Conservation (phyloP, 805 yeast species). For the Myxozyma neotropica region DNA sequence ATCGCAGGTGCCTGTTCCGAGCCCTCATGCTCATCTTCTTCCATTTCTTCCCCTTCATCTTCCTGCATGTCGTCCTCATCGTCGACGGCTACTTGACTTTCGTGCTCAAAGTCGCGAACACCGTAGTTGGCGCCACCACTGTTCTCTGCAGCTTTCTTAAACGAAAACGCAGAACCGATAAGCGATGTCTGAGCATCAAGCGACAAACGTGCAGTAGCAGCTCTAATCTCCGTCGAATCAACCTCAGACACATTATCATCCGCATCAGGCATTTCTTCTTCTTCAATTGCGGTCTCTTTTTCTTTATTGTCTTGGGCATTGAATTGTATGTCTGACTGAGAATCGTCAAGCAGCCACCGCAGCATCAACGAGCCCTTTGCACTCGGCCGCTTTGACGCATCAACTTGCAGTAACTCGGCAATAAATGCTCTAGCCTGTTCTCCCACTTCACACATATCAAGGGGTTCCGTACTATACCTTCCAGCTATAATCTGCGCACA, state of each 20-base stretch:
- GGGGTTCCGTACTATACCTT: conserved; percentile 64
- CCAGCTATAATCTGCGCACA: conserved; percentile 77
- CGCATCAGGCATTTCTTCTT: conserved; percentile 30
- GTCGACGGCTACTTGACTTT: neutral
- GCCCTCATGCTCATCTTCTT: neutral
- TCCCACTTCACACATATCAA: conserved; percentile 67
- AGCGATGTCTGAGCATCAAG: conserved; percentile 2
- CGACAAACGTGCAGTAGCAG: conserved; percentile 5
- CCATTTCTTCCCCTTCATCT: conserved; percentile 29
- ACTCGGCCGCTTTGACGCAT: conserved; percentile 70
- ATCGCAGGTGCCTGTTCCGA: neutral
- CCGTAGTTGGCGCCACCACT: neutral
- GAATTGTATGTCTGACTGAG: too few species aligned
- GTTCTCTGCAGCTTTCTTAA: neutral
- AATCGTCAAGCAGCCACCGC: conserved; percentile 64
- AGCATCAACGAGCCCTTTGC: conserved; percentile 77
- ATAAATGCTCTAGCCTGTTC: conserved; percentile 73
- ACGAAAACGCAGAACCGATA: neutral
- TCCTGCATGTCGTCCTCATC: neutral
- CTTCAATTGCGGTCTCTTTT: neutral
- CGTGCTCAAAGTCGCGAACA: neutral
- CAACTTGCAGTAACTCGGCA: conserved; percentile 68
- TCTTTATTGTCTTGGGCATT: too few species aligned
- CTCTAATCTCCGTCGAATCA: conserved; percentile 5
- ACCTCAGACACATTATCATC: conserved; percentile 21